These are phyloP conservation scores for Candida smagusa DNA, from an alignment of 1,139 yeast genomes.

Conservation along the genomic window DNA sequence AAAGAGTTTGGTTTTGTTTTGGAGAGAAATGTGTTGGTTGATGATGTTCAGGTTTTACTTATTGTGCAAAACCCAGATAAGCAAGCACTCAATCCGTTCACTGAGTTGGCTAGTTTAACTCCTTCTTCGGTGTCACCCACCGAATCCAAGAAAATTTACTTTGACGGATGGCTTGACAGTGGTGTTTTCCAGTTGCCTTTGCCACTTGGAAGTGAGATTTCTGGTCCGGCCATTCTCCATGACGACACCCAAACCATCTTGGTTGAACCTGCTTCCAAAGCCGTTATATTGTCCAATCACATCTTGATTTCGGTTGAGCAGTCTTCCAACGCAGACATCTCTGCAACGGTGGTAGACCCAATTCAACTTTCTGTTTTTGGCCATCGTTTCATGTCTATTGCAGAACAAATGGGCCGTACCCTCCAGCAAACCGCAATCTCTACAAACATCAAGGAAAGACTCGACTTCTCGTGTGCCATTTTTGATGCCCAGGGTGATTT, in stretches of 20 bases:
- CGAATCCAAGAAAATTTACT: slow-evolving; percentile 22
- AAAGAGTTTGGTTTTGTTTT: slow-evolving; percentile 42
- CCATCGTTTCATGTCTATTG: slow-evolving; percentile 83
- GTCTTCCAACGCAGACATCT: slow-evolving; percentile 21
- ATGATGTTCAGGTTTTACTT: slow-evolving; percentile 66
- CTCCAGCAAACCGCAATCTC: slow-evolving; percentile 77
- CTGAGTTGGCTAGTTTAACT: slow-evolving; percentile 20
- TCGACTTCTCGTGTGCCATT: slow-evolving; percentile 83
- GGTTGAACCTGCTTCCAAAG: slow-evolving; percentile 69
- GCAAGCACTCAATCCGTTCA: slow-evolving; percentile 30
- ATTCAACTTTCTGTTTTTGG: slow-evolving; percentile 75
- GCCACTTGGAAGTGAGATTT: slow-evolving; percentile 48
- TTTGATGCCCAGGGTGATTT: slow-evolving; percentile 73
- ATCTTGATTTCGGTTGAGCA: slow-evolving; percentile 41
- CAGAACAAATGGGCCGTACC: slow-evolving; percentile 86
- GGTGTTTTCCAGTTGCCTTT: slow-evolving; percentile 53
- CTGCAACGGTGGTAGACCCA: slow-evolving; percentile 52
- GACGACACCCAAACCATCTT: slow-evolving; percentile 87
- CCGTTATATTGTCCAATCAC: slow-evolving; percentile 58
- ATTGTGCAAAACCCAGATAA: slow-evolving; percentile 33
- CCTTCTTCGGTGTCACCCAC: slow-evolving; percentile 3
- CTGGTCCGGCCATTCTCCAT: slow-evolving; percentile 81
- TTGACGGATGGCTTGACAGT: slow-evolving; percentile 46
- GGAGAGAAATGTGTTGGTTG: slow-evolving; percentile 60
- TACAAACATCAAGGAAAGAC: slow-evolving; percentile 80